Percentiles rank a stretch among this genome's conserved stretches.
Evolutionary conservation across 192 early-diverging fungal genomes (phyloP).

Genomic region (Dissophora globulifera): DNA sequence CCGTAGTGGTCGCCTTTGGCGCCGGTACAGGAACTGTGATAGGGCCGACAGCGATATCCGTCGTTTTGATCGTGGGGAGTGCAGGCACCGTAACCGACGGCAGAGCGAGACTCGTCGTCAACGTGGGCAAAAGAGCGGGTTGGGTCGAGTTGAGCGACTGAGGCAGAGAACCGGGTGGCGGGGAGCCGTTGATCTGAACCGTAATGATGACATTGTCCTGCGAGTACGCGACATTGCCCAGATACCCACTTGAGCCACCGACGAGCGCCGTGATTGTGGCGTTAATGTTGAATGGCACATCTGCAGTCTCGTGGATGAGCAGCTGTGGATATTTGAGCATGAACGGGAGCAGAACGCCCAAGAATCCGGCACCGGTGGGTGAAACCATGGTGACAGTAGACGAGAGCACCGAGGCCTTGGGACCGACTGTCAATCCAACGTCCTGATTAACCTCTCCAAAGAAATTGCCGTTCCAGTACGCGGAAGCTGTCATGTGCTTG

Average conservation of each 20-base stretch:
- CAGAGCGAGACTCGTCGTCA: neutral
- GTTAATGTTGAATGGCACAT: slow-evolving; percentile 42
- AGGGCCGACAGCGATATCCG: neutral
- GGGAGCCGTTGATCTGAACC: slow-evolving; percentile 33
- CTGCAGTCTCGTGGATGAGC: slow-evolving; percentile 13
- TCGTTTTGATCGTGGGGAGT: neutral
- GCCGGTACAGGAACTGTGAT: neutral
- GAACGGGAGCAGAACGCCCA: slow-evolving; percentile 29
- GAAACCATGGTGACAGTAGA: slow-evolving; percentile 46
- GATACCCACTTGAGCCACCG: slow-evolving; percentile 25
- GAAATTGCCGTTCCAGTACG: slow-evolving; percentile 53
- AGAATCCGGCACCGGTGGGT: slow-evolving; percentile 32
- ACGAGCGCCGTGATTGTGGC: slow-evolving; percentile 38
- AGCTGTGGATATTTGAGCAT: slow-evolving; percentile 28
- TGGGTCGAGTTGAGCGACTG: slow-evolving; percentile 11
- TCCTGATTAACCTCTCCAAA: slow-evolving; percentile 61
- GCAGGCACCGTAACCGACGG: neutral
- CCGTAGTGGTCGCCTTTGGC: neutral
- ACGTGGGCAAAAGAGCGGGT: no score
- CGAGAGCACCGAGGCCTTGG: slow-evolving; percentile 28
- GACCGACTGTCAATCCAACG: slow-evolving; percentile 44
- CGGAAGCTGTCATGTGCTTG: slow-evolving; percentile 54
- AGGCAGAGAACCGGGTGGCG: slow-evolving; percentile 10
- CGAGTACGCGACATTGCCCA: slow-evolving; percentile 30
- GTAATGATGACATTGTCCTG: slow-evolving; percentile 35